These are phyloP conservation scores for Gilbertella persicaria DNA, from an alignment of 371 early-diverging fungal species.

Conservation along the genomic window DNA sequence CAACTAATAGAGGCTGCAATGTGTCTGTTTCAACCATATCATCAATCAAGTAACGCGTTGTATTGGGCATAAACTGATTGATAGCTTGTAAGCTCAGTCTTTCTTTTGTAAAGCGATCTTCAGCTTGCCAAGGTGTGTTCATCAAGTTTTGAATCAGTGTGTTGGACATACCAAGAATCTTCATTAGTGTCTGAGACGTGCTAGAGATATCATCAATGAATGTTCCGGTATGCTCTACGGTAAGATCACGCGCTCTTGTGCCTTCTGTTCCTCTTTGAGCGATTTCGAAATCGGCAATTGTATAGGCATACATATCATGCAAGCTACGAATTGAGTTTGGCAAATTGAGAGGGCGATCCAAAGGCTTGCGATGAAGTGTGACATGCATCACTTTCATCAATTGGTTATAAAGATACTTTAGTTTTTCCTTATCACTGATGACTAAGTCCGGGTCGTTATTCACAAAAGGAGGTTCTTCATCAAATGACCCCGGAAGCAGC, in stretches of 20 bases:
- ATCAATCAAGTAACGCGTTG: background rate
- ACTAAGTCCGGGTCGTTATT: constrained; percentile 24
- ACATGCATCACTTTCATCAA: constrained; percentile 24
- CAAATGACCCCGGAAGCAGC: constrained; percentile 26
- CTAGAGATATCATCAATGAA: constrained; percentile 64
- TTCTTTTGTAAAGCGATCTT: constrained; percentile 22
- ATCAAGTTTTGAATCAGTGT: constrained; percentile 33
- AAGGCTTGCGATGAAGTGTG: background rate
- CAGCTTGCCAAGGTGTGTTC: constrained; percentile 31
- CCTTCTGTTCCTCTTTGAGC: constrained; percentile 57
- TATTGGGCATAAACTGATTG: constrained; percentile 19
- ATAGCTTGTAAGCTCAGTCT: constrained; percentile 17
- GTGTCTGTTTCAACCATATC: background rate
- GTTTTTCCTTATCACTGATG: constrained; percentile 21
- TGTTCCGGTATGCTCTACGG: constrained; percentile 50
- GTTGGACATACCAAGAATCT: constrained; percentile 62
- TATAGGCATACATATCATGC: constrained; percentile 59
- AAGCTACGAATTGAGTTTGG: constrained; percentile 26
- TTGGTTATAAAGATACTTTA: constrained; percentile 32
- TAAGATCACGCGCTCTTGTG: constrained; percentile 35
- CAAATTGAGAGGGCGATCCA: constrained; percentile 5
- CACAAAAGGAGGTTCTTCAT: constrained; percentile 14
- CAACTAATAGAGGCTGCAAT: constrained; percentile 56
- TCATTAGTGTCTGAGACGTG: constrained; percentile 59
- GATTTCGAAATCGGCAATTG: constrained; percentile 69